Evolutionary conservation across 2,329 filamentous ascomycete genomes (phyloP).

Genomic region (Calonectria pauciramosa): DNA sequence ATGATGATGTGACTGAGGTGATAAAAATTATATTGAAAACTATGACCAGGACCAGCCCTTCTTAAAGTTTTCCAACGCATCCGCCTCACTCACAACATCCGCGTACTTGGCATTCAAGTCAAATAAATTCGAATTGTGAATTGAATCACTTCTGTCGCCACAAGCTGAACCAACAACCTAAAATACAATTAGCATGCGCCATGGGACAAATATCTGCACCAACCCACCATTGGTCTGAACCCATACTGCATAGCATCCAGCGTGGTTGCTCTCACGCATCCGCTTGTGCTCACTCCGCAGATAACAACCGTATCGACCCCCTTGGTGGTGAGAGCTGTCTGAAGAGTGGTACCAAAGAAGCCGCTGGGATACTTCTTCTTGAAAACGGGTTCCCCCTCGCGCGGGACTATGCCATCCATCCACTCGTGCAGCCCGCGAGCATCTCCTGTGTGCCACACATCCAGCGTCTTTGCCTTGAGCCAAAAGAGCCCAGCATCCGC

Average conservation of each 20-base stretch:
- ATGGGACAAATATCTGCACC: no score
- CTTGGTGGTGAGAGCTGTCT: constrained; percentile 53
- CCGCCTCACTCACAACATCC: constrained; percentile 58
- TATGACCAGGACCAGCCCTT: constrained; percentile 50
- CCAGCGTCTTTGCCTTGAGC: constrained; percentile 57
- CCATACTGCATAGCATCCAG: constrained; percentile 60
- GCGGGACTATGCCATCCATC: constrained; percentile 55
- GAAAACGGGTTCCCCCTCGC: constrained; percentile 51
- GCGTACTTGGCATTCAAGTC: constrained; percentile 62
- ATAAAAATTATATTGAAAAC: neutral
- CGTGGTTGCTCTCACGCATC: constrained; percentile 60
- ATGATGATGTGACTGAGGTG: neutral
- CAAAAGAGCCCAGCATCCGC: constrained; percentile 60
- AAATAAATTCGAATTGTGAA: constrained; percentile 60
- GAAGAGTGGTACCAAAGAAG: constrained; percentile 60
- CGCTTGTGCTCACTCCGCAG: constrained; percentile 62
- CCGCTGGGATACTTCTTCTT: constrained; percentile 52
- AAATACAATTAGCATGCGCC: neutral
- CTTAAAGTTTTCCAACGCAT: constrained; percentile 55
- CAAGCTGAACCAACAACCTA: constrained; percentile 60
- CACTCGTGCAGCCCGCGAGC: constrained; percentile 54
- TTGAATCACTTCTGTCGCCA: constrained; percentile 58
- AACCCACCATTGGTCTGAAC: constrained; percentile 58
- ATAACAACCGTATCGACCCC: constrained; percentile 60
- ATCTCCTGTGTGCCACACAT: constrained; percentile 57